Evolutionary conservation across 2,329 filamentous ascomycete genomes (phyloP).

Genomic region (Pyrenochaeta sp.): DNA sequence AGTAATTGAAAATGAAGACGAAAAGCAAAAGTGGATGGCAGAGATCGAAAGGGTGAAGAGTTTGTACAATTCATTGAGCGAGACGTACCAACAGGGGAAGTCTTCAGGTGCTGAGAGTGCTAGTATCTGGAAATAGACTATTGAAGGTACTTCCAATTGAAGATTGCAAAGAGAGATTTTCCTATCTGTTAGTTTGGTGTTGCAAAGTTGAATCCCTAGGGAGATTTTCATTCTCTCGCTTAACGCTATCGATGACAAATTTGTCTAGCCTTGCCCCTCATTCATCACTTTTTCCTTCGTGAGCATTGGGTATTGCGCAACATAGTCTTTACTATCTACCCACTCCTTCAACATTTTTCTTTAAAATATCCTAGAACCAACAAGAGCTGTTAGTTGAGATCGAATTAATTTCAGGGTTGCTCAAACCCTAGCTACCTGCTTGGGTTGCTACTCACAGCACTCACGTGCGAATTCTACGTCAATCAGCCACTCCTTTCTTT

Average conservation of each 20-base stretch:
- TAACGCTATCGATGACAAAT: conserved; percentile 35
- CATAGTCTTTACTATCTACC: not conserved
- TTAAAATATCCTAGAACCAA: not conserved
- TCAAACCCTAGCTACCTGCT: too few relatives aligned
- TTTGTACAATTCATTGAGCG: conserved; percentile 33
- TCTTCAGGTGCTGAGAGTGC: conserved; percentile 13
- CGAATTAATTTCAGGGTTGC: too few relatives aligned
- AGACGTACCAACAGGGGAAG: conserved; percentile 27
- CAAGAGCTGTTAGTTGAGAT: too few relatives aligned
- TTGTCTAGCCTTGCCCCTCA: conserved; percentile 12
- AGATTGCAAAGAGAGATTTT: too few relatives aligned
- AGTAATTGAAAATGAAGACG: conserved; percentile 22
- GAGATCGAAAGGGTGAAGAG: conserved; percentile 60
- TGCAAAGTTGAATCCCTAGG: not conserved
- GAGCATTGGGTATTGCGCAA: too few relatives aligned
- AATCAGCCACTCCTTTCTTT: too few relatives aligned
- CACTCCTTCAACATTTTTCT: not conserved
- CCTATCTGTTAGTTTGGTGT: too few relatives aligned
- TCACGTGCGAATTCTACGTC: too few relatives aligned
- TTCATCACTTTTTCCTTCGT: not conserved
- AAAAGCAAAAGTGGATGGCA: conserved; percentile 14
- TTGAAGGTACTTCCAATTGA: too few relatives aligned
- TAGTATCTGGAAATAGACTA: conserved; percentile 23
- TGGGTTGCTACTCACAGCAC: too few relatives aligned
- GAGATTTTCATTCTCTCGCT: conserved; percentile 26